A percentile compares a stretch with the other conserved stretches of the same genome.
Evolutionary conservation across 495 filamentous ascomycete species (phyloP).

Genomic region (Neurospora intermedia): DNA sequence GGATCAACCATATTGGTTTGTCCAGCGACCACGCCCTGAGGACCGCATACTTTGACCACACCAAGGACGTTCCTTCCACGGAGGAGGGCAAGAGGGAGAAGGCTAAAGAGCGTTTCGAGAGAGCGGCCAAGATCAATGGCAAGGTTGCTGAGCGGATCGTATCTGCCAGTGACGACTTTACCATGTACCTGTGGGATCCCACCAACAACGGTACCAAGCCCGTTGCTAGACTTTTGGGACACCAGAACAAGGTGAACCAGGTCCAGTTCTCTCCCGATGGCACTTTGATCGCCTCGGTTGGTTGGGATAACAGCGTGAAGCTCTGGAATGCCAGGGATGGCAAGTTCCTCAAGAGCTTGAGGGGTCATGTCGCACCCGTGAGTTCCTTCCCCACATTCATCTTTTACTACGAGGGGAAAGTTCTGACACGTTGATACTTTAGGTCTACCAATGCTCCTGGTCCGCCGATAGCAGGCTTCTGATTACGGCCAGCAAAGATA

Average conservation of each 20-base stretch:
- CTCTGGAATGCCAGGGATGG: conserved; percentile 42
- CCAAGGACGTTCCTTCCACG: conserved; percentile 46
- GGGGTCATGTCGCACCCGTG: conserved; percentile 78
- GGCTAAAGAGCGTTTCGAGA: conserved; percentile 76
- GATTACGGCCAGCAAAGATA: conserved; percentile 82
- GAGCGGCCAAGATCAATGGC: conserved; percentile 70
- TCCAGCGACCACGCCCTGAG: conserved; percentile 89
- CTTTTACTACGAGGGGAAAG: background rate
- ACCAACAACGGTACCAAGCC: conserved; percentile 64
- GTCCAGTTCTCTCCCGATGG: conserved; percentile 90
- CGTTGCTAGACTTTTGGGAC: conserved; percentile 75
- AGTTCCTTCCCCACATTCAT: background rate
- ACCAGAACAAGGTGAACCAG: conserved; percentile 94
- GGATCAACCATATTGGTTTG: conserved; percentile 91
- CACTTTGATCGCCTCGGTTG: conserved; percentile 70
- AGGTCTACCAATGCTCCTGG: conserved; percentile 82
- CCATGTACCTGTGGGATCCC: conserved; percentile 94
- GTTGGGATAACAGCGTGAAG: conserved; percentile 65
- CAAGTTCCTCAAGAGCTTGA: conserved; percentile 73
- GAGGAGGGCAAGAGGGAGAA: conserved; percentile 62
- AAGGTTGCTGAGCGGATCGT: conserved; percentile 78
- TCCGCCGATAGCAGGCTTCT: conserved; percentile 78
- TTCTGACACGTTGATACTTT: background rate
- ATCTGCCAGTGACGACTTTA: conserved; percentile 79
- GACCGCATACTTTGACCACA: conserved; percentile 81